A percentile compares a stretch with the other conserved stretches of the same genome.
phyloP scores from a whole-genome alignment of 2,329 filamentous ascomycete genomes.

The Arthroderma sp. region DNA sequence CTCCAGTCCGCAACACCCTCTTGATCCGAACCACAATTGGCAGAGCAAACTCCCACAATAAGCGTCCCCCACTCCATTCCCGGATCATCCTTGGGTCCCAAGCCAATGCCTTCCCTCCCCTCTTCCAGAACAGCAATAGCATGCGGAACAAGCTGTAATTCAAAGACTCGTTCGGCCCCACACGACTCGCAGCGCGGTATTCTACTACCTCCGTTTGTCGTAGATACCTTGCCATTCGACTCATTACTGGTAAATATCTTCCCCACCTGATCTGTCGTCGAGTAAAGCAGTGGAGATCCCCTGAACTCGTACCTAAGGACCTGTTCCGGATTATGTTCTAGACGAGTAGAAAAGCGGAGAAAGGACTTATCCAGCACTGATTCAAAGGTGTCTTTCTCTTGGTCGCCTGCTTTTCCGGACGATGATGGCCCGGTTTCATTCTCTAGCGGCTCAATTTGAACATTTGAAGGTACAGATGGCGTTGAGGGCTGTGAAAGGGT shows the following conservation, averaged over 20 bases:
- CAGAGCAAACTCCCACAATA: constrained; percentile 69
- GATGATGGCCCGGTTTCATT: constrained; percentile 19
- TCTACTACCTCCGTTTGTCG: constrained; percentile 20
- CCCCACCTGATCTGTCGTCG: constrained; percentile 60
- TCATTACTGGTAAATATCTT: constrained; percentile 38
- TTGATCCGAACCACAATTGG: constrained; percentile 56
- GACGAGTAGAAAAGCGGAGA: constrained; percentile 64
- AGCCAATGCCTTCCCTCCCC: constrained; percentile 46
- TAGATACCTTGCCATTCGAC: constrained; percentile 16
- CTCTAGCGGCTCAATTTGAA: constrained; percentile 30
- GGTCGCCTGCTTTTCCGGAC: constrained; percentile 19
- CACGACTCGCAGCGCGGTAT: constrained; percentile 70
- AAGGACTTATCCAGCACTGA: constrained; percentile 62
- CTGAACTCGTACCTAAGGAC: constrained; percentile 68
- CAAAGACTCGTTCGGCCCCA: constrained; percentile 63
- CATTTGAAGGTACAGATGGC: constrained; percentile 35
- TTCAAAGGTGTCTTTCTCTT: constrained; percentile 61
- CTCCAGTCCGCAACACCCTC: constrained; percentile 60
- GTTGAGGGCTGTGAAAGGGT: constrained; percentile 50
- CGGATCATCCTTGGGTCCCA: constrained; percentile 46
- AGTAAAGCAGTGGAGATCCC: constrained; percentile 66
- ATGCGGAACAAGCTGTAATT: constrained; percentile 83
- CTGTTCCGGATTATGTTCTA: constrained; percentile 71
- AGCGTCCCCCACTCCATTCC: constrained; percentile 99
- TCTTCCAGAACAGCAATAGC: constrained; percentile 79